These are phyloP conservation scores for Candida broadrunensis DNA, from an alignment of 805 yeast genomes.

Conservation along the genomic window DNA sequence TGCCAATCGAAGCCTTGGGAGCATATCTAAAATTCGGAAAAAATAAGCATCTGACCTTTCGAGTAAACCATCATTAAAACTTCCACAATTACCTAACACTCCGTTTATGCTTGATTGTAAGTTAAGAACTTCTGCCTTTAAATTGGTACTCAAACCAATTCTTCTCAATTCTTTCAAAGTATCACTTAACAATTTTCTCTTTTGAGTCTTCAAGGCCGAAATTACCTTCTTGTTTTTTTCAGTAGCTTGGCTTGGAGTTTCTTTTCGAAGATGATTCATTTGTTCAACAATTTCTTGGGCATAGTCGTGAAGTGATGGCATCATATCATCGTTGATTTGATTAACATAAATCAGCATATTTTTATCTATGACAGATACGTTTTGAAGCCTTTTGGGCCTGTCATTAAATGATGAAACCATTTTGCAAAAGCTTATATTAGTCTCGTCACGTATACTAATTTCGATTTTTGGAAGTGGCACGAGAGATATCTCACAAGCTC, in stretches of 20 bases:
- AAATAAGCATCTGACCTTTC: slow-evolving; percentile 50
- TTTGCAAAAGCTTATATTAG: slow-evolving; percentile 19
- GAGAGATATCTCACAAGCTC: not conserved
- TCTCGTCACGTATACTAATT: slow-evolving; percentile 8
- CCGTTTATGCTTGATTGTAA: slow-evolving; percentile 61
- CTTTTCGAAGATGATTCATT: slow-evolving; percentile 62
- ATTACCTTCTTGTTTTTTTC: slow-evolving; percentile 69
- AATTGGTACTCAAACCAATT: slow-evolving; percentile 70
- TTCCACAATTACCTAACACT: slow-evolving; percentile 53
- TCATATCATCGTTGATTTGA: slow-evolving; percentile 25
- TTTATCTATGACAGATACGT: slow-evolving; percentile 46
- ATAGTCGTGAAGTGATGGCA: slow-evolving; percentile 52
- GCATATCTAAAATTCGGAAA: slow-evolving; percentile 69
- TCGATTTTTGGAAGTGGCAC: slow-evolving; percentile 4
- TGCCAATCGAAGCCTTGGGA: slow-evolving; percentile 74
- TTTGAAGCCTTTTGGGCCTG: slow-evolving; percentile 56
- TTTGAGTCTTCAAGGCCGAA: slow-evolving; percentile 76
- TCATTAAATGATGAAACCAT: slow-evolving; percentile 46
- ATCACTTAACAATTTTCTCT: slow-evolving; percentile 73
- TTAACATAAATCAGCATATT: slow-evolving; percentile 53
- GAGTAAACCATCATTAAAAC: slow-evolving; percentile 38
- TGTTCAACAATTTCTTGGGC: slow-evolving; percentile 54
- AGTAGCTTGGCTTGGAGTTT: slow-evolving; percentile 69
- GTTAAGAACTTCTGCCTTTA: slow-evolving; percentile 63
- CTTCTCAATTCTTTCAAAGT: slow-evolving; percentile 69